These are phyloP conservation scores for Phytophthora sp. DNA, from an alignment of 352 stramenopile species.

Conservation along the genomic window DNA sequence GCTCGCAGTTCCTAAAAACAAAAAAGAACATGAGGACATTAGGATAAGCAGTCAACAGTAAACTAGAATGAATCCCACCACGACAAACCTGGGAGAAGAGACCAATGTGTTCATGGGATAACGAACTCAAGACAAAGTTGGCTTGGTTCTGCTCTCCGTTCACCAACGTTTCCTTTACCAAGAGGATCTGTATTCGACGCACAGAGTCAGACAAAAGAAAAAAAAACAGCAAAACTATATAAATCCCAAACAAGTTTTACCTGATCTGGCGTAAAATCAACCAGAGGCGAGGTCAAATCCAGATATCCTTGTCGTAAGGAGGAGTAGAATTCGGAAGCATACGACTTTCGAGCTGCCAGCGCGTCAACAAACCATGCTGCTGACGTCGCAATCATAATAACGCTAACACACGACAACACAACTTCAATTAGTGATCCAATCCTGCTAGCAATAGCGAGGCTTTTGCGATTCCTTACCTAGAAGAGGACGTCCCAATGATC, in stretches of 20 bases:
- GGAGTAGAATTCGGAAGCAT: slow-evolving; percentile 85
- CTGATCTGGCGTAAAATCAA: slow-evolving; percentile 88
- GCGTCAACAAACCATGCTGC: slow-evolving; percentile 74
- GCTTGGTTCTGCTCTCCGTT: slow-evolving; percentile 83
- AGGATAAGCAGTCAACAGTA: background rate
- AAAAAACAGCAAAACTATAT: background rate
- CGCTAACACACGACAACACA: slow-evolving; percentile 35
- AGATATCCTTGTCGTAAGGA: slow-evolving; percentile 85
- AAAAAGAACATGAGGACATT: background rate
- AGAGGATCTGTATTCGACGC: slow-evolving; percentile 48
- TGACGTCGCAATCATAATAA: slow-evolving; percentile 66
- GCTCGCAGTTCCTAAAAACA: slow-evolving; percentile 64
- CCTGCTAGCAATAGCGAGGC: background rate
- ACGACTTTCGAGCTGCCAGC: slow-evolving; percentile 79
- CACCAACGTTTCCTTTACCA: slow-evolving; percentile 83
- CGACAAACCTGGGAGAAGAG: slow-evolving; percentile 66
- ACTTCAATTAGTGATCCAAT: background rate
- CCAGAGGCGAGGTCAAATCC: slow-evolving; percentile 75
- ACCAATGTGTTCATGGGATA: slow-evolving; percentile 76
- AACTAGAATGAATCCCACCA: background rate
- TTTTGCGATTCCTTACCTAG: slow-evolving; percentile 51
- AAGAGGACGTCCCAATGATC: slow-evolving; percentile 53
- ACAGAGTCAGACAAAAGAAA: background rate
- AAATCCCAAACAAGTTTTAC: slow-evolving; percentile 31
- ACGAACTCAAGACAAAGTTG: slow-evolving; percentile 85